Percentiles rank a stretch among this genome's conserved stretches.
Conservation (phyloP, 768 basidiomycete genomes). For the Amanita rubescens region DNA sequence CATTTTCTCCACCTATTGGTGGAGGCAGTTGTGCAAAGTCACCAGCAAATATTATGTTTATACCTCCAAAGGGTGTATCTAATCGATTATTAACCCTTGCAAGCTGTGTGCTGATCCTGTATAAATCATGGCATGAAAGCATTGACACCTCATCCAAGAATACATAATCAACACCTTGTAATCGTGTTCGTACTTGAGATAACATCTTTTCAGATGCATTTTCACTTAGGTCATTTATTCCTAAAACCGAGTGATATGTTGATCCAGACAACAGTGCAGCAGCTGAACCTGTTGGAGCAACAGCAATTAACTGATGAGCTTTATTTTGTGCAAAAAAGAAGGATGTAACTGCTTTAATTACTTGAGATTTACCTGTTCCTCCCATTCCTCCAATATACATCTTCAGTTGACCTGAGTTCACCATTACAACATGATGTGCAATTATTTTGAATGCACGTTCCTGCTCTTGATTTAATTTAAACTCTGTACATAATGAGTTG, state of each 20-base stretch:
- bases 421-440: no score
- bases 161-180: slow-evolving; percentile 21
- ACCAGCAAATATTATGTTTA: slow-evolving; percentile 25
- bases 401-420: slow-evolving; percentile 10
- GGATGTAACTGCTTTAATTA: slow-evolving; percentile 12
- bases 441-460: no score
- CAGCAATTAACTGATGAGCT: slow-evolving; percentile 10
- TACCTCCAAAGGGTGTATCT: no score
- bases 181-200: no score
- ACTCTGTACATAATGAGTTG: slow-evolving; percentile 7
- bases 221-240: slow-evolving; percentile 8
- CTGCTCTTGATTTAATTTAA: slow-evolving; percentile 16
- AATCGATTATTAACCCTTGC: slow-evolving; percentile 15
- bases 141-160: slow-evolving; percentile 32
- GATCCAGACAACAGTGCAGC: no score
- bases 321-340: slow-evolving; percentile 16
- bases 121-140: slow-evolving; percentile 20
- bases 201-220: no score
- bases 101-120: slow-evolving; percentile 16
- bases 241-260: no score
- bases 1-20: no score
- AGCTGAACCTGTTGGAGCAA: slow-evolving; percentile 21
- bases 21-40: no score
- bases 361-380: slow-evolving; percentile 18
- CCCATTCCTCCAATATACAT: slow-evolving; percentile 24